phyloP scores from a whole-genome alignment of 352 stramenopile species.

The Globisporangium nunn region DNA sequence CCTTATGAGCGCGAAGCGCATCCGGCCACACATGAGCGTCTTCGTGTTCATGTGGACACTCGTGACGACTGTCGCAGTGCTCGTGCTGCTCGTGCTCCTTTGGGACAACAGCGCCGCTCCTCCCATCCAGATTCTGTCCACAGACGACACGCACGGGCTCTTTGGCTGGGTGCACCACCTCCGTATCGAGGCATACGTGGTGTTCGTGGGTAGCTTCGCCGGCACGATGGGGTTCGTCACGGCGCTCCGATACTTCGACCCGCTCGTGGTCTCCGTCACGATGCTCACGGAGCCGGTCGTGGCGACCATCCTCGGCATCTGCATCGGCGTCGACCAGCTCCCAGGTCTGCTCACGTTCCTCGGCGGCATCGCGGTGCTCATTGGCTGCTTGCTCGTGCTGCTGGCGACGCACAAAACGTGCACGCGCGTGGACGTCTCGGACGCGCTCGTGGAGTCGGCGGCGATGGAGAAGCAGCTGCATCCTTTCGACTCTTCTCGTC shows the following conservation, averaged over 20 bases:
- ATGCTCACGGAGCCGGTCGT: constrained; percentile 49
- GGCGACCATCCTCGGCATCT: constrained; percentile 37
- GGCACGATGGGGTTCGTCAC: constrained; percentile 56
- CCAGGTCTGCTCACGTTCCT: constrained; percentile 34
- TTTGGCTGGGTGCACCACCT: constrained; percentile 46
- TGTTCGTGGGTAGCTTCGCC: constrained; percentile 31
- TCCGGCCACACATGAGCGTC: constrained; percentile 29
- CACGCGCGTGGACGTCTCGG: constrained; percentile 31
- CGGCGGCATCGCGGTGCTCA: constrained; percentile 26
- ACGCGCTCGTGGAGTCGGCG: constrained; percentile 16
- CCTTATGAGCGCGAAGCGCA: constrained; percentile 33
- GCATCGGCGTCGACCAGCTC: constrained; percentile 27
- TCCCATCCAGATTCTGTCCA: constrained; percentile 2
- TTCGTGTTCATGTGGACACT: constrained; percentile 38
- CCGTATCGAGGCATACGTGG: constrained; percentile 37
- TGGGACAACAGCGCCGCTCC: constrained; percentile 10
- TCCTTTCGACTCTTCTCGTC: neutral
- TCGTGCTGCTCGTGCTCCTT: constrained; percentile 27
- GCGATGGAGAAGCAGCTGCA: neutral
- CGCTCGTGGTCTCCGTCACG: constrained; percentile 46
- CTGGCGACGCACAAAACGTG: constrained; percentile 25
- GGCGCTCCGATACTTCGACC: constrained; percentile 53
- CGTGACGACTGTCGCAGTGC: constrained; percentile 21
- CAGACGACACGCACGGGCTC: constrained; percentile 18
- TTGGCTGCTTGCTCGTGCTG: constrained; percentile 38